These are phyloP conservation scores for Aspergillus funiculosus DNA, from an alignment of 495 filamentous ascomycete genomes.

Conservation along the genomic window DNA sequence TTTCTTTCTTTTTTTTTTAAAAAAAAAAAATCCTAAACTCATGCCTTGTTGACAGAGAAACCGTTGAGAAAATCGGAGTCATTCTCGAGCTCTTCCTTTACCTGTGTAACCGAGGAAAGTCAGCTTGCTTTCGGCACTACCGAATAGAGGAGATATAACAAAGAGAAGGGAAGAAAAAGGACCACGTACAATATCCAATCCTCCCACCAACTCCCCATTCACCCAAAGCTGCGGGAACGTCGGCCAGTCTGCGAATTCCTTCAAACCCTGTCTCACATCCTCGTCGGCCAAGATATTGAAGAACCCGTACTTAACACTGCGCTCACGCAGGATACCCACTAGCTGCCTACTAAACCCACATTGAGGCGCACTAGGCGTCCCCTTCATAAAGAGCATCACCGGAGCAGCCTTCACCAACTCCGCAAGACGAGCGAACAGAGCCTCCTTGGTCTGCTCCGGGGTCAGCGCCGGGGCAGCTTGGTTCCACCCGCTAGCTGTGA, in stretches of 20 bases:
- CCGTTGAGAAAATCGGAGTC: constrained; percentile 73
- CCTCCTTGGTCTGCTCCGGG: constrained; percentile 63
- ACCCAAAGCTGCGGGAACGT: constrained; percentile 92
- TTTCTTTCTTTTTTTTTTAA: constrained; percentile 12
- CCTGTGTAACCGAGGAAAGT: constrained; percentile 40
- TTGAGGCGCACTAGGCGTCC: constrained; percentile 83
- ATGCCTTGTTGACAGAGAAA: constrained; percentile 48
- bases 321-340: constrained; percentile 77
- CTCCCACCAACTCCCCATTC: constrained; percentile 77
- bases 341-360: constrained; percentile 92
- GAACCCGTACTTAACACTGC: constrained; percentile 91
- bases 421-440: constrained; percentile 66
- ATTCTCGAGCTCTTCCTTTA: constrained; percentile 68
- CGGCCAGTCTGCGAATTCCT: constrained; percentile 93
- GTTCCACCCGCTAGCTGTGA: constrained; percentile 31
- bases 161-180: constrained; percentile 2
- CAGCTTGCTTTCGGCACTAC: constrained; percentile 7
- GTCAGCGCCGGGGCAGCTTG: constrained; percentile 32
- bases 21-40: constrained; percentile 15
- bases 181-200: constrained; percentile 85
- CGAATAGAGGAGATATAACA: not conserved
- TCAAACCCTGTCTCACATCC: constrained; percentile 91
- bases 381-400: constrained; percentile 87
- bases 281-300: constrained; percentile 99
- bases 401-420: constrained; percentile 89